phyloP scores from a whole-genome alignment of 768 basidiomycete species.

The Lactarius tabidus region DNA sequence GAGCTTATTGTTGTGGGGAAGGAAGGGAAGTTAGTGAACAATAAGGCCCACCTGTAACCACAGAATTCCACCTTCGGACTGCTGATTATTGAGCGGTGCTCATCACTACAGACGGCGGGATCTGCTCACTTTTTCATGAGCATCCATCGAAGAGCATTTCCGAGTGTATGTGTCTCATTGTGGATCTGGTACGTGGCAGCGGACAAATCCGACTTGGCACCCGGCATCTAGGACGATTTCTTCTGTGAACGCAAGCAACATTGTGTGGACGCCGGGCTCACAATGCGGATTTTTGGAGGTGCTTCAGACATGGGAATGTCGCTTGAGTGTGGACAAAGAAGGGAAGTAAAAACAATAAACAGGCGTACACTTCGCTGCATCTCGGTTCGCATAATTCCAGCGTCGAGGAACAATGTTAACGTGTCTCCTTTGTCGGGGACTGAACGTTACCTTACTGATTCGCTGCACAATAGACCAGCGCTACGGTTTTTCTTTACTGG shows the following conservation, averaged over 20 bases:
- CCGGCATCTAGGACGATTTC: slow-evolving; percentile 59
- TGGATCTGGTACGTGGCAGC: slow-evolving; percentile 89
- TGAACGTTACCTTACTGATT: neutral
- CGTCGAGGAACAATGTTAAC: slow-evolving; percentile 20
- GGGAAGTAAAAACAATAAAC: neutral
- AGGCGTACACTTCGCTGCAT: neutral
- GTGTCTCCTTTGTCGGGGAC: slow-evolving; percentile 10
- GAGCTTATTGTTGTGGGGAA: slow-evolving; percentile 8
- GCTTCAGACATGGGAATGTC: slow-evolving; percentile 18
- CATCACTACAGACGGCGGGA: neutral
- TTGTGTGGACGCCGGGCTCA: slow-evolving; percentile 5
- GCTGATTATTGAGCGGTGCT: slow-evolving; percentile 8
- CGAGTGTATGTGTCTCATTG: slow-evolving; percentile 94
- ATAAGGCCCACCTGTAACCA: slow-evolving; percentile 76
- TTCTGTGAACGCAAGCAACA: neutral
- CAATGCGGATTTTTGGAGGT: slow-evolving; percentile 22
- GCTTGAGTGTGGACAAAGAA: neutral
- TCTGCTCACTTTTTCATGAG: slow-evolving; percentile 89
- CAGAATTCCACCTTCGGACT: slow-evolving; percentile 98
- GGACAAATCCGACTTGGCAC: slow-evolving; percentile 75
- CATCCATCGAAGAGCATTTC: slow-evolving; percentile 96
- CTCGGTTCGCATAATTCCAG: slow-evolving; percentile 4
- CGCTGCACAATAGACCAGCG: slow-evolving; percentile 20
- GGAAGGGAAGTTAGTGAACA: slow-evolving; percentile 6
- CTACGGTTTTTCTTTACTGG: neutral